Evolutionary conservation across 225 moss, liverwort and hornwort genomes (phyloP).

Genomic region (Lunularia cruciata): DNA sequence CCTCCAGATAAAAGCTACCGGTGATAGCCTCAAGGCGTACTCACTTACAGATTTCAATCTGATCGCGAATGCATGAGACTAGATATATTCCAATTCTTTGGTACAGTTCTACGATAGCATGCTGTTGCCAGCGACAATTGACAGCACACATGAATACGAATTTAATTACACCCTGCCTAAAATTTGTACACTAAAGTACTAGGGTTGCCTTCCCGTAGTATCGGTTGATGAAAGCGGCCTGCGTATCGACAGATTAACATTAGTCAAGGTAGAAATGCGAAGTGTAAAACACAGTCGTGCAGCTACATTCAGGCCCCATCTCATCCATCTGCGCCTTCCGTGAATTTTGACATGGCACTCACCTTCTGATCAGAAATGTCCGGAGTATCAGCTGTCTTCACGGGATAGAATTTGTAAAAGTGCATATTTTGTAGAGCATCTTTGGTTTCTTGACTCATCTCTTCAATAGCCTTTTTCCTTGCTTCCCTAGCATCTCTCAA

Average conservation of each 20-base stretch:
- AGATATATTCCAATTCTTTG: slow-evolving; percentile 9
- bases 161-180: not conserved
- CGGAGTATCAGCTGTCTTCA: slow-evolving; percentile 65
- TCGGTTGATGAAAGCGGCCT: slow-evolving; percentile 85
- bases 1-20: not conserved
- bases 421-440: slow-evolving; percentile 78
- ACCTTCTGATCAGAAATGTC: slow-evolving; percentile 59
- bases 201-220: slow-evolving; percentile 86
- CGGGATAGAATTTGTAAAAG: slow-evolving; percentile 88
- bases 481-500: slow-evolving; percentile 50
- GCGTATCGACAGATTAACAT: slow-evolving; percentile 14
- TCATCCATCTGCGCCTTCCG: too few relatives aligned
- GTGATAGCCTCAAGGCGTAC: not conserved
- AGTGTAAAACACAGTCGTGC: not conserved
- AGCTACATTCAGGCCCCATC: too few relatives aligned
- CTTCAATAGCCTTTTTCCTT: slow-evolving; percentile 67
- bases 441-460: slow-evolving; percentile 73
- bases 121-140: slow-evolving; percentile 25
- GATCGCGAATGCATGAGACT: not conserved
- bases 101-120: slow-evolving; percentile 8
- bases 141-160: not conserved
- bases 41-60: slow-evolving; percentile 4
- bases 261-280: not conserved
- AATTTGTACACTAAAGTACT: slow-evolving; percentile 54
- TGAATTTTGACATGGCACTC: too few relatives aligned